Base-by-base conservation (phyloP, 2,329 filamentous ascomycete genomes). In the Zymoseptoria passerinii region DNA sequence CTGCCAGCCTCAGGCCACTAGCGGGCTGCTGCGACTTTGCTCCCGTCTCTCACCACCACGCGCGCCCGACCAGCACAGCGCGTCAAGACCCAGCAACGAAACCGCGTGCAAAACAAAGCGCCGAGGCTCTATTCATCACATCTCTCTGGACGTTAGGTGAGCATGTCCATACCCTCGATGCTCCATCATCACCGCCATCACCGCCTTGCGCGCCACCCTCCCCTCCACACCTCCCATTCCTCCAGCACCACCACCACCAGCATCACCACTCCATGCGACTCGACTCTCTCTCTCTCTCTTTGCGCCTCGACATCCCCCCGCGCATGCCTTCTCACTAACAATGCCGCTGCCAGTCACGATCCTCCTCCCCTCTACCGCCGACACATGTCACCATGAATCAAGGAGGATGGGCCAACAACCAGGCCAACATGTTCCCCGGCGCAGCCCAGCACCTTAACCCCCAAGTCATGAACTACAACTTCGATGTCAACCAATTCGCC, bases 401-500 rank as follows among this genome's bases (percentile, higher is more conserved):
- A 65, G 65, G 61, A 65, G 35, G 50, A 52, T 63, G 61, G 65
- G 48, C 44, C 48, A 62, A 60, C 28, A 62, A 59, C 50, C 65
- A 66, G 58, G 54, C 53, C 48, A 65, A 61, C 60, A 54, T 62
- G 44, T 57, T 66, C 52, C 65, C 67, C 56, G 64, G 62, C 19
- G 55, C 58, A 28, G 29, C 48, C 16, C 28, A 50, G 29, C 57
- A 62, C 51, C 56, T 58, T 52, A 60, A 60, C 40, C 57, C 57
- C 20, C 58, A 59, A 51, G 54, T 56, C 55, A 61, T 66, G 56
- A 61, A 59, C 58, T 48, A 50, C 20, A 53, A 52, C 55, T 52
- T 52, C 23, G 55, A 57, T n/a, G 50, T 57, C 55, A 53, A 53
- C 44, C 35, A 53, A 27, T 53, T 40, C 57, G 54, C 54, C 23